Conservation (phyloP, 2,329 filamentous ascomycete species). For the Lomentospora prolificans region DNA sequence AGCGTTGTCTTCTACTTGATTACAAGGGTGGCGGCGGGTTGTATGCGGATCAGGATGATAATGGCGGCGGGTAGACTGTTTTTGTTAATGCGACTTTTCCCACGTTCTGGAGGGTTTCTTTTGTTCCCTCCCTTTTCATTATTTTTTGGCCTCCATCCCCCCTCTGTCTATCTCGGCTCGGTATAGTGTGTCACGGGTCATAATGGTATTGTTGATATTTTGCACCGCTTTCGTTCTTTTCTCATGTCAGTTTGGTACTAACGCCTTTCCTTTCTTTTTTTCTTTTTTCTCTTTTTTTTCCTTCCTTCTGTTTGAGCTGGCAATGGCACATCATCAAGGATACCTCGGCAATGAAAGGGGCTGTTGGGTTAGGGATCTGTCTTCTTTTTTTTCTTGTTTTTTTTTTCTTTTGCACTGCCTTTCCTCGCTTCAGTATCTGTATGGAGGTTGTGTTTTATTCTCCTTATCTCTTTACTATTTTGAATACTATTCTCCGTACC, state of each 20-base stretch:
- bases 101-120: neutral
- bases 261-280: neutral
- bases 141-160: neutral
- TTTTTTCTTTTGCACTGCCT: neutral
- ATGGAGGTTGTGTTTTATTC: neutral
- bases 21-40: neutral
- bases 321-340: slow-evolving; percentile 2
- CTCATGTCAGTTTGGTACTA: too few species aligned
- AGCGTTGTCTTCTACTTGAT: neutral
- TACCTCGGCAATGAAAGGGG: slow-evolving; percentile 1
- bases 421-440: neutral
- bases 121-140: neutral
- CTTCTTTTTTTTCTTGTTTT: neutral
- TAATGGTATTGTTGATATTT: neutral
- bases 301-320: neutral
- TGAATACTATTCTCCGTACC: neutral
- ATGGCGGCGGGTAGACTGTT: neutral
- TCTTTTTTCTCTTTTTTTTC: neutral
- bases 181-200: slow-evolving; percentile 3
- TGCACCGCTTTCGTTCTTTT: neutral
- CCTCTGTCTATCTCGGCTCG: slow-evolving; percentile 9
- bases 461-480: neutral
- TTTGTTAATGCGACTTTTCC: neutral
- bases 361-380: neutral
- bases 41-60: neutral